Base-by-base conservation (phyloP, 2,329 filamentous ascomycete genomes). In the Paecilomyces dactylethromorphus region DNA sequence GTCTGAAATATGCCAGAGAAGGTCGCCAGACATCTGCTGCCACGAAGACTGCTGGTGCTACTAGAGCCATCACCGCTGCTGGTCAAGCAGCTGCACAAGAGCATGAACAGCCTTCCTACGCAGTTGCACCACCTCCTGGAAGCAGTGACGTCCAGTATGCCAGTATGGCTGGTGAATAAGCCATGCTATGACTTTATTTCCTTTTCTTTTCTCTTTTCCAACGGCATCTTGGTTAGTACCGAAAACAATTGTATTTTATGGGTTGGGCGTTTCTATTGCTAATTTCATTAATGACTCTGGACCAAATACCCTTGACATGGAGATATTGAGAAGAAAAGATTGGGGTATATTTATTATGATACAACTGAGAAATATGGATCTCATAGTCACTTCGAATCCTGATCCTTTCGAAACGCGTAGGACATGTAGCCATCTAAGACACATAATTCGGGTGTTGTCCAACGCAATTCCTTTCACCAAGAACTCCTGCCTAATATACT, bases 61-160 rank as follows among this genome's bases (percentile, higher is more conserved):
- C 59, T 56, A 69, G 65, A 63, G 68, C 69, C 13, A 69, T 75
- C 51, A 66, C 71, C 57, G 66, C 68, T 65, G 73, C 73, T 53
- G 78, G 79, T 24, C 67, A 79, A 10, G 76, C 79, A 55, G 74
- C 66, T 57, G 71, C 77, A 22, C 72, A 76, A 35, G 64, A 74
- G 55, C 64, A 64, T 45, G 69, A 70, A 49, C 64, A 69, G n/a
- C 67, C 75, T 5, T 66, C 66, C 2, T 70, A 78, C 57, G 76
- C 81, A 3, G 82, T 93, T 53, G 89, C 90, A 29, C 84, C 91
- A 13, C 92, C 92, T 2, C 92, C 92, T 0, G 92, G 92, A 13
- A 82, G 84, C 12, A 86, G 84, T 8, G 89, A 94, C 62, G 84
- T 91, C 3, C 85, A 90, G 60, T 97, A 97, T 75, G 90, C 91